A percentile compares a stretch with the other conserved stretches of the same genome.
These are phyloP conservation scores for Tothia fuscella DNA, from an alignment of 2,329 filamentous ascomycete species.

Conservation along the genomic window DNA sequence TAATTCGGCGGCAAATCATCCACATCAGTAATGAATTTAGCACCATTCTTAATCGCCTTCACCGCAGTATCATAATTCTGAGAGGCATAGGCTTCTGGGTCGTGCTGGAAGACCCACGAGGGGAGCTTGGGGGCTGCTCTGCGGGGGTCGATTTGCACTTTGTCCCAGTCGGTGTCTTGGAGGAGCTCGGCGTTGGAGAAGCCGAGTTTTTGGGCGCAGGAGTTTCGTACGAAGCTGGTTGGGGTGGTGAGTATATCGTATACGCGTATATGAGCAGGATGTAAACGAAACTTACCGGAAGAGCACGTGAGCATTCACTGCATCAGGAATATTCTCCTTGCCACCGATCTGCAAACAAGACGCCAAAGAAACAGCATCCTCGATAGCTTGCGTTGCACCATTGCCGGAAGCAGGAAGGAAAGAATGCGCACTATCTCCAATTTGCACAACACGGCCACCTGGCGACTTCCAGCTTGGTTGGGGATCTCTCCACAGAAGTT, in stretches of 20 bases:
- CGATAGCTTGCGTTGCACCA: conserved; percentile 36
- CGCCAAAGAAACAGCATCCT: conserved; percentile 34
- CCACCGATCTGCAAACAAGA: conserved; percentile 34
- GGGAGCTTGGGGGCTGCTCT: conserved; percentile 36
- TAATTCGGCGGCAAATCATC: conserved; percentile 10
- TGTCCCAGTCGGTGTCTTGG: conserved; percentile 37
- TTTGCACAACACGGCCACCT: conserved; percentile 30
- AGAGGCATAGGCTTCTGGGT: conserved; percentile 33
- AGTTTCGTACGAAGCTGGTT: conserved; percentile 33
- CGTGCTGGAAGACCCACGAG: conserved; percentile 35
- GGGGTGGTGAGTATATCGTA: background rate
- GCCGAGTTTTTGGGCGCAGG: conserved; percentile 33
- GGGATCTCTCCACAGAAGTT: conserved; percentile 36
- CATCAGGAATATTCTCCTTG: conserved; percentile 26
- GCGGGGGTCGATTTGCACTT: conserved; percentile 26
- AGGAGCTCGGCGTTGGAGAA: conserved; percentile 8
- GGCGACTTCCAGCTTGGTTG: conserved; percentile 34
- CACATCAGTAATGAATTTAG: conserved; percentile 17
- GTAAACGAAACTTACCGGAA: conserved; percentile 25
- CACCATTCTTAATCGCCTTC: conserved; percentile 29
- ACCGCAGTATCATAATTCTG: conserved; percentile 32
- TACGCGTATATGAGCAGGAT: background rate
- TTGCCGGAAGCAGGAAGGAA: conserved; percentile 34
- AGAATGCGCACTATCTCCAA: conserved; percentile 34
- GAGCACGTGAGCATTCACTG: conserved; percentile 29